Evolutionary conservation across 1,284 basidiomycete genomes (phyloP), one percentile per base, ranked within the genome.

Genomic region (Pterulicium gracile): DNA sequence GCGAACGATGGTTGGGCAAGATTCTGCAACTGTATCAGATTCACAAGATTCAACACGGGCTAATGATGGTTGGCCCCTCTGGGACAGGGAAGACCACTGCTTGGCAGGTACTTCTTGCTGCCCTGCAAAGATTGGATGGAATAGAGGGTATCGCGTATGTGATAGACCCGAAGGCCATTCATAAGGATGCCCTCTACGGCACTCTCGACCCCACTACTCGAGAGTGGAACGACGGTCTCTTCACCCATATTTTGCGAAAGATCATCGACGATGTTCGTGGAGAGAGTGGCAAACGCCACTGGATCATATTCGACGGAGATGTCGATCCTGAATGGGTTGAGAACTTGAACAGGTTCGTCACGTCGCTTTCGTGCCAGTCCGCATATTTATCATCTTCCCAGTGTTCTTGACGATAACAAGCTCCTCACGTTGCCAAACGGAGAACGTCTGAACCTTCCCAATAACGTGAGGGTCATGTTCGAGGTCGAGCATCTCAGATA

Each of bases 301-400:
- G 96, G 96, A 98, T 99, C 58, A 89, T 99, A 52, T 98, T 98
- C 54, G 96, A 99, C 59, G 96, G 96, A 49, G 96, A 99, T 60
- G 95, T 99, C 44, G 97, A 99, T 71, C 96, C 96, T 0, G 96
- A 99, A 66, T 98, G 96, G 97, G 96, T 99, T 4, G 97, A 99
- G 67, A 99, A 98, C 63, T 69, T 99, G 66, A 99, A 99, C 68
- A 96, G 91, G 92, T 88, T 42, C 27, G 75, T 66, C 32, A 45
- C 23, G 4, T 22, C 47, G 12, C n/a, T 4, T n/a, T 10, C 19
- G n/a, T 22, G 4, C 20, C 23, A 23, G 41, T 24, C 19, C 17
- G 45, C 19, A 21, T 27, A 19, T 39, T 45, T 58, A 42, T 27
- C 44, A 18, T 4, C 34, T 43, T 36, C 52, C 15, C 54, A 97